Conservation (phyloP, 1,139 yeast species). For the Meyerozyma athensensis region DNA sequence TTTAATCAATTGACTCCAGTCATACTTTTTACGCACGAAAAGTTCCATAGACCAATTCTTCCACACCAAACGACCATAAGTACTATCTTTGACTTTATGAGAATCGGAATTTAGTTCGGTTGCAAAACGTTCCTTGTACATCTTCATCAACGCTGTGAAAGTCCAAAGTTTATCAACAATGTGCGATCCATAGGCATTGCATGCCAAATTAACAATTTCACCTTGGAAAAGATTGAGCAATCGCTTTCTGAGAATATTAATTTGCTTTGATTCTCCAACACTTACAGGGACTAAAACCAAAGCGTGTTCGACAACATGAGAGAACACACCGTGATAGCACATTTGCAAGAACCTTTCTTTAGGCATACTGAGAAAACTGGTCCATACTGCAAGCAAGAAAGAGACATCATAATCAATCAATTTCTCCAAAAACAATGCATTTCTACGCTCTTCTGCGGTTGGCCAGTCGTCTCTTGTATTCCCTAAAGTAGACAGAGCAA, state of each 20-base stretch:
- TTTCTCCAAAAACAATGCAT: slow-evolving; percentile 69
- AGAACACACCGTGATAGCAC: slow-evolving; percentile 85
- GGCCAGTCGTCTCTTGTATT: slow-evolving; percentile 88
- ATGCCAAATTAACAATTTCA: slow-evolving; percentile 55
- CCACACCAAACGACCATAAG: slow-evolving; percentile 91
- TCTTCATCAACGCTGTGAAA: slow-evolving; percentile 70
- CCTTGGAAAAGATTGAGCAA: slow-evolving; percentile 61
- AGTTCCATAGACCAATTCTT: slow-evolving; percentile 88
- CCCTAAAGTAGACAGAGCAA: slow-evolving; percentile 70
- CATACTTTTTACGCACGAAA: slow-evolving; percentile 67
- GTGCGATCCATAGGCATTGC: slow-evolving; percentile 91
- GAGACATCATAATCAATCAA: slow-evolving; percentile 61
- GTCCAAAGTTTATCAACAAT: slow-evolving; percentile 81
- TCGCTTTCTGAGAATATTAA: slow-evolving; percentile 59
- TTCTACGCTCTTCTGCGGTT: slow-evolving; percentile 81
- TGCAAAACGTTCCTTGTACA: slow-evolving; percentile 85
- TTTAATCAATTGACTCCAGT: slow-evolving; percentile 75
- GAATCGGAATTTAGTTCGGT: slow-evolving; percentile 57
- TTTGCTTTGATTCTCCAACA: slow-evolving; percentile 41
- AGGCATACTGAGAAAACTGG: slow-evolving; percentile 57
- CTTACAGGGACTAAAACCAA: slow-evolving; percentile 31
- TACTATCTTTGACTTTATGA: slow-evolving; percentile 72
- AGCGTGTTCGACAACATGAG: slow-evolving; percentile 73
- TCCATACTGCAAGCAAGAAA: slow-evolving; percentile 55
- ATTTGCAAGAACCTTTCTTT: slow-evolving; percentile 57